Conservation (phyloP, 345 rosid species). For the Eucalyptus erythrocorys region DNA sequence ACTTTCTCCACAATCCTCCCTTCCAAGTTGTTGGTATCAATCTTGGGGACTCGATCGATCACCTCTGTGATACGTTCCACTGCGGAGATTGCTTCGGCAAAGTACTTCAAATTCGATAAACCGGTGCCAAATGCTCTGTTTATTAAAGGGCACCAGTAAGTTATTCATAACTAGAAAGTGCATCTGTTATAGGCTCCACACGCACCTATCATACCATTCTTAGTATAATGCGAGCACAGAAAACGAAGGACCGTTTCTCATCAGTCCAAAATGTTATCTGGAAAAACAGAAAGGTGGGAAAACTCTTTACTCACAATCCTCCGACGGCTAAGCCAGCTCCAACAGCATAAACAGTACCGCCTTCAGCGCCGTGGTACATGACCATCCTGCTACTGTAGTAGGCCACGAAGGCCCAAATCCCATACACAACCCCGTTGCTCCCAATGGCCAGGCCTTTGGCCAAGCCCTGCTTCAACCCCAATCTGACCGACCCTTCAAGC, state of each 20-base stretch:
- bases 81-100: background rate
- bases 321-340: constrained; percentile 1
- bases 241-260: background rate
- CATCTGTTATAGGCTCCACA: background rate
- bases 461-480: constrained; percentile 7
- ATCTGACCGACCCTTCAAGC: background rate
- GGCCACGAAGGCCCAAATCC: constrained; percentile 7
- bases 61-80: background rate
- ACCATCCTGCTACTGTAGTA: constrained; percentile 7
- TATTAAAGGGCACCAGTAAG: background rate
- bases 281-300: background rate
- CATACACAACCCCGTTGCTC: background rate
- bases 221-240: background rate
- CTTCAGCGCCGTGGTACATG: constrained; percentile 5
- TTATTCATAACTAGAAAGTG: background rate
- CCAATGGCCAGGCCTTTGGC: constrained; percentile 9
- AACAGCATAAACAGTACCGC: background rate
- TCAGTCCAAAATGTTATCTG: background rate
- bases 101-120: background rate
- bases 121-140: background rate
- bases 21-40: background rate
- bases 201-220: background rate
- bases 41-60: constrained; percentile 1
- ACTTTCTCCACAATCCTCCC: background rate
- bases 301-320: background rate